phyloP scores from a whole-genome alignment of 2,329 filamentous ascomycete genomes.

The Colletotrichum orchidophilum region DNA sequence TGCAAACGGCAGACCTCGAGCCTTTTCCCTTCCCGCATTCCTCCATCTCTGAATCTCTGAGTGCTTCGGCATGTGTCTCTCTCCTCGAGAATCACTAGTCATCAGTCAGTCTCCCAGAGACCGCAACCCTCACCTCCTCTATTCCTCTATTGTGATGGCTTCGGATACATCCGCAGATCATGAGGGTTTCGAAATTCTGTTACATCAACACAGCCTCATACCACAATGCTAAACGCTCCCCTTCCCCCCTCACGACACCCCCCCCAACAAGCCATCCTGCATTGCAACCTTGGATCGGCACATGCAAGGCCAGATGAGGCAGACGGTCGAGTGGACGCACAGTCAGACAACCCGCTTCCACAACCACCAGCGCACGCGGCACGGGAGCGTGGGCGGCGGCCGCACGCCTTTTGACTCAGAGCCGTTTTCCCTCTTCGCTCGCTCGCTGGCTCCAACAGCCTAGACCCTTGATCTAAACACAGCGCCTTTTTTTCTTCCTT shows the following conservation, averaged over 20 bases:
- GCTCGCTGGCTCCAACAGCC: not conserved
- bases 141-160: not conserved
- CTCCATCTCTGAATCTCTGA: not conserved
- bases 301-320: not conserved
- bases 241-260: not conserved
- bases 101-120: not conserved
- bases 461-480: not conserved
- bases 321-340: not conserved
- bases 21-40: not conserved
- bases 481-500: too few species aligned
- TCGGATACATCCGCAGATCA: not conserved
- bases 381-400: not conserved
- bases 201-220: not conserved
- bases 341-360: not conserved
- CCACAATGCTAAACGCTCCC: not conserved
- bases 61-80: not conserved
- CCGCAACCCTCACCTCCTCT: not conserved
- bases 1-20: conserved; percentile 1
- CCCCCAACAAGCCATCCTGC: not conserved
- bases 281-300: not conserved
- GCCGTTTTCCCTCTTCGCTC: not conserved
- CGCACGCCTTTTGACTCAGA: not conserved
- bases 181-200: not conserved
- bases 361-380: not conserved
- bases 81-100: not conserved